phyloP scores from a whole-genome alignment of 202 grass and related monocot species.

The Bolboschoenoplectus hybrid region DNA sequence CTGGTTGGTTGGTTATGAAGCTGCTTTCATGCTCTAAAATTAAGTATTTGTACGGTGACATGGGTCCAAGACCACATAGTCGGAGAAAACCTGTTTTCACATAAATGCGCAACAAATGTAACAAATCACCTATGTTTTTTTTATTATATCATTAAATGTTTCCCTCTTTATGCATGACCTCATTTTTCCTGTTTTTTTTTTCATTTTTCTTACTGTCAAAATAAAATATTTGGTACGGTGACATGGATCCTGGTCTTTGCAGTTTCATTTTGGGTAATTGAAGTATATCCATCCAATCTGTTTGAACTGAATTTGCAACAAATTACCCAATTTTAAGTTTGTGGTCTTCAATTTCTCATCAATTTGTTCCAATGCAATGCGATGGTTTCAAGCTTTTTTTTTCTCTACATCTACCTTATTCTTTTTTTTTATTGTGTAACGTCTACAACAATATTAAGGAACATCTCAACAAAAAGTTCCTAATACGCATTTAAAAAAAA shows the following conservation, averaged over 20 bases:
- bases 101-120: slow-evolving; percentile 9
- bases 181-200: background rate
- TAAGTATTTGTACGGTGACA: slow-evolving; percentile 15
- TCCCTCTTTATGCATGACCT: background rate
- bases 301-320: background rate
- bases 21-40: background rate
- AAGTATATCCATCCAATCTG: background rate
- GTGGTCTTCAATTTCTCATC: background rate
- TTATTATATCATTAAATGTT: slow-evolving; percentile 10
- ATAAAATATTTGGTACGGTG: background rate
- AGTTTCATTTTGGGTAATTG: background rate
- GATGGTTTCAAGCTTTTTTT: too few species aligned
- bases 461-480: too few species aligned
- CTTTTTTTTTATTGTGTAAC: too few species aligned
- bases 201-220: background rate
- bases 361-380: too few species aligned
- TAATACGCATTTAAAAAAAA: background rate
- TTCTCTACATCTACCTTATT: too few species aligned
- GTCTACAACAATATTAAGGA: too few species aligned
- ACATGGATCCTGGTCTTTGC: background rate
- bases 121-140: background rate
- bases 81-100: slow-evolving; percentile 11
- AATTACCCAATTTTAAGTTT: background rate
- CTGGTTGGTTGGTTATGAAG: background rate
- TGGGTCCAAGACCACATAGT: background rate